Conservation (phyloP, 805 yeast genomes). For the Brettanomyces nanus region DNA sequence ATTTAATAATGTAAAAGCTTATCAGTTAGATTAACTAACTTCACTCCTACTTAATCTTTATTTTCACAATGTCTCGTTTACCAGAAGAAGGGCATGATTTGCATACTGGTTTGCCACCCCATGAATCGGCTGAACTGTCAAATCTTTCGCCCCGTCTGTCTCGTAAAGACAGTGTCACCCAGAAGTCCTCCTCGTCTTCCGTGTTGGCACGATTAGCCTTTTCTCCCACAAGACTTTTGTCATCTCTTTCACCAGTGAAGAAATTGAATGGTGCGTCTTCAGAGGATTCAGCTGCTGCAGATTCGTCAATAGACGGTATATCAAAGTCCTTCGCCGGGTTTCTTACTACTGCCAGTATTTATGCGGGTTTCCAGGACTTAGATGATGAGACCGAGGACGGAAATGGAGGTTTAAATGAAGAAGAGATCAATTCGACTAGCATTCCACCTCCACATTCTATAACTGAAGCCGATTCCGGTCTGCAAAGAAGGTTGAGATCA, state of each 20-base stretch:
- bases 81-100: too few relatives aligned
- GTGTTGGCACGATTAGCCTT: background rate
- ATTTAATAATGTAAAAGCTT: too few relatives aligned
- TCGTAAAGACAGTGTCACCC: background rate
- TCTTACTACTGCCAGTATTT: slow-evolving; percentile 50
- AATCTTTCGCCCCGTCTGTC: too few relatives aligned
- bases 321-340: slow-evolving; percentile 47
- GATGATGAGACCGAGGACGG: slow-evolving; percentile 23
- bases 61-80: too few relatives aligned
- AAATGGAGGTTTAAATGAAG: slow-evolving; percentile 15
- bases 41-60: too few relatives aligned
- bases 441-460: background rate
- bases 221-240: background rate
- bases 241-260: background rate
- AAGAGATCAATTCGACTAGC: background rate
- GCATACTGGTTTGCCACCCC: too few relatives aligned
- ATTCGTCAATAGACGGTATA: slow-evolving; percentile 27
- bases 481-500: background rate
- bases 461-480: background rate
- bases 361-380: slow-evolving; percentile 31
- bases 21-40: too few relatives aligned
- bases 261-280: background rate
- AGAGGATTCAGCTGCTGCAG: background rate
- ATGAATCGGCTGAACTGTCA: too few relatives aligned
- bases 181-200: background rate